Conservation (phyloP, 129 eudicot species). For the Logfia minima region DNA sequence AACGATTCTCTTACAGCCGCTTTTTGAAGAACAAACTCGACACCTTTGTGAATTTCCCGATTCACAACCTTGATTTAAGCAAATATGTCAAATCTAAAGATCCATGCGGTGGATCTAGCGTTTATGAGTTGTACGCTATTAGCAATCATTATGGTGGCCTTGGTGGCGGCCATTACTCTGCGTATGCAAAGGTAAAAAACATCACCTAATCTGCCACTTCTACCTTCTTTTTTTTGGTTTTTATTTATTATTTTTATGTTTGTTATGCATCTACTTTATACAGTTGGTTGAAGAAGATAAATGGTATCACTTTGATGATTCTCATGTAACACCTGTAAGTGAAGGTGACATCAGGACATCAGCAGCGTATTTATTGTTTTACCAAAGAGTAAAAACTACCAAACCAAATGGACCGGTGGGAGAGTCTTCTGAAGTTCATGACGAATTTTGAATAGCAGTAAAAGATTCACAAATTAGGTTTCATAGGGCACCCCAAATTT, state of each 20-base stretch:
- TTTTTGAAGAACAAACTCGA: slow-evolving; percentile 92
- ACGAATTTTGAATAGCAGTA: slow-evolving; percentile 32
- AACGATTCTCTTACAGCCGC: slow-evolving; percentile 92
- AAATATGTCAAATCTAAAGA: slow-evolving; percentile 74
- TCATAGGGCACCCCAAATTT: background rate
- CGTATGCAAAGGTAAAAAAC: slow-evolving; percentile 77
- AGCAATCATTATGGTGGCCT: slow-evolving; percentile 99
- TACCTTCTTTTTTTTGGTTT: background rate
- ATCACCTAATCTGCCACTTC: background rate
- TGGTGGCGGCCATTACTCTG: slow-evolving; percentile 99
- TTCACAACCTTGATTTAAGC: slow-evolving; percentile 79
- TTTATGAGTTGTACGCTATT: slow-evolving; percentile 85
- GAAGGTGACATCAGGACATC: slow-evolving; percentile 85
- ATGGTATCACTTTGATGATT: slow-evolving; percentile 98
- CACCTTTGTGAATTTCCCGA: slow-evolving; percentile 80
- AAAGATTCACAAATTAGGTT: slow-evolving; percentile 10
- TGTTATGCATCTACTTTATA: slow-evolving; percentile 10
- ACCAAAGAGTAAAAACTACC: slow-evolving; percentile 58
- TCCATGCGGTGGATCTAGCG: slow-evolving; percentile 45
- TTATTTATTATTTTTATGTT: background rate
- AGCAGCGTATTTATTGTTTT: slow-evolving; percentile 94
- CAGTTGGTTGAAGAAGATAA: slow-evolving; percentile 86
- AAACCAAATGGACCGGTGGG: slow-evolving; percentile 33
- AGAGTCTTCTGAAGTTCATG: slow-evolving; percentile 52
- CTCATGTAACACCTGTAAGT: slow-evolving; percentile 80